A percentile compares a stretch with the other conserved stretches of the same genome.
Conservation (phyloP, 768 basidiomycete species). For the Lentinula boryana region DNA sequence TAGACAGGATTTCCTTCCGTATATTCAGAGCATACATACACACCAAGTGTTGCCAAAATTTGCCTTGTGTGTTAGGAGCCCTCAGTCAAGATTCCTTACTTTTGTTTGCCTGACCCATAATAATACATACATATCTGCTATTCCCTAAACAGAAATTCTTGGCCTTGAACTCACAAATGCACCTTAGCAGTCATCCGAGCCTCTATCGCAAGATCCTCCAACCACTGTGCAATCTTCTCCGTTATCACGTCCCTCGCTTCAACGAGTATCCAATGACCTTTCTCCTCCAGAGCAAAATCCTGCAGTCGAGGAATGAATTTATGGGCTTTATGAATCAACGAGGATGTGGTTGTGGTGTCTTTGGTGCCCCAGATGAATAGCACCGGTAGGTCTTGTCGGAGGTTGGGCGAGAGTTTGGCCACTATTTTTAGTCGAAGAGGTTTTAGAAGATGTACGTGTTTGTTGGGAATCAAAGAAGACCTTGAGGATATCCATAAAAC, state of each 20-base stretch:
- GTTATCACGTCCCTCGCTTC: constrained; percentile 55
- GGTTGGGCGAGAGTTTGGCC: constrained; percentile 34
- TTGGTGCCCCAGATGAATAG: constrained; percentile 55
- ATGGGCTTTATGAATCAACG: constrained; percentile 33
- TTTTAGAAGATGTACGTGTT: too few relatives aligned
- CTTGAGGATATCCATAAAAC: neutral
- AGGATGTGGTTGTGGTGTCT: constrained; percentile 42
- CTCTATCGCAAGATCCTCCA: constrained; percentile 23
- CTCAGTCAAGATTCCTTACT: too few relatives aligned
- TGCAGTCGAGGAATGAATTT: constrained; percentile 48
- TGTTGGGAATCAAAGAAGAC: neutral
- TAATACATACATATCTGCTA: too few relatives aligned
- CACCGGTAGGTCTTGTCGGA: constrained; percentile 47
- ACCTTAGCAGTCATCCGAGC: neutral
- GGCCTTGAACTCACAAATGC: neutral
- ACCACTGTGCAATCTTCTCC: constrained; percentile 40
- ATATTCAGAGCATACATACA: too few relatives aligned
- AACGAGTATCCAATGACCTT: constrained; percentile 67
- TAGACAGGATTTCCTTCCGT: too few relatives aligned
- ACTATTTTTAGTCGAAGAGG: constrained; percentile 19
- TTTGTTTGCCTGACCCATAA: too few relatives aligned
- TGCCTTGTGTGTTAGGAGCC: too few relatives aligned
- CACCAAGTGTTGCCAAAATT: too few relatives aligned
- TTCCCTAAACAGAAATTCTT: too few relatives aligned
- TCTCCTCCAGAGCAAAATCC: constrained; percentile 45